Base-by-base conservation (phyloP, 2,329 filamentous ascomycete species). In the Fusarium lyarnte region DNA sequence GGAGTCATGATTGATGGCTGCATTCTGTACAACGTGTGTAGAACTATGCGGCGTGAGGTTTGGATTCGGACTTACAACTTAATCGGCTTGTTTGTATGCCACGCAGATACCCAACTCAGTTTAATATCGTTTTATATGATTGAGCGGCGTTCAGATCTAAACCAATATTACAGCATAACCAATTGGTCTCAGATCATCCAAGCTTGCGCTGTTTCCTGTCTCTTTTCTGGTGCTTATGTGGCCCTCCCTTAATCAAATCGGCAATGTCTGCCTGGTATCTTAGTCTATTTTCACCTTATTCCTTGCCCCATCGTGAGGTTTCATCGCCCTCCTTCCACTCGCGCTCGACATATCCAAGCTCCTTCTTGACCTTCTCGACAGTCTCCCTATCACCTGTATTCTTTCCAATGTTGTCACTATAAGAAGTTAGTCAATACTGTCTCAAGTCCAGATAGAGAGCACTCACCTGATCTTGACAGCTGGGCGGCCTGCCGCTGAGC, bases 371-470 rank as follows among this genome's bases (percentile, higher is more conserved):
- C 74, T 91, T 89, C 63, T 91, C 86, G 0, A 99, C 93, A 3
- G 92, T 93, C 25, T 87, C 87, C 76, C 90, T 89, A 78, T 98
- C 92, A 12, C 96, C 96, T 0, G 94, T 98, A 78, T 99, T 99
- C 87, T 99, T 99, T 49, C 94, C 90, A 73, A 92, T 87, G 78
- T 98, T 98, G 81, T 95, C 92, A 72, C 88, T 88, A 25, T 12
- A 25, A 6, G 16, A 8, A 21, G 51, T 80, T 61, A 81, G 74
- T 39, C 5, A 11, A 8, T 9, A 17, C 6, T 12, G 17, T 43
- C 17, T 8, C 5, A 2, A 5, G 12, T 29, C 16, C 2, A 16
- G 11, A 21, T 14, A 6, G 6, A 36, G 25, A 13, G 7, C 5
- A 66, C 80, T 74, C 53, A 84, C 84, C 83, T 98, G 74, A 99